Evolutionary conservation across 2,329 filamentous ascomycete genomes (phyloP).

Genomic region (Xylaria sp.): DNA sequence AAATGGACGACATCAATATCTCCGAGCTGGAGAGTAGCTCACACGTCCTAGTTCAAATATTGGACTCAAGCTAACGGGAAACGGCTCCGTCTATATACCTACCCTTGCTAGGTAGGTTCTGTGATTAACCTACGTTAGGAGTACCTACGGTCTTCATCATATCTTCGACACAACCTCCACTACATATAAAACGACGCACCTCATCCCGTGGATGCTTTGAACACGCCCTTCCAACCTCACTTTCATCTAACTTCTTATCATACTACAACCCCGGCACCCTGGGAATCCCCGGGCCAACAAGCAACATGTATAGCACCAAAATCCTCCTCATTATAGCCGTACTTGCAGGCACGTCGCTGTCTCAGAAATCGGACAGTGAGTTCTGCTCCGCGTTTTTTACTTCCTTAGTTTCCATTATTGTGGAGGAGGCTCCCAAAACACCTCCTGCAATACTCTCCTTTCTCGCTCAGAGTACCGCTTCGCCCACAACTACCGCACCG

Average conservation of each 20-base stretch:
- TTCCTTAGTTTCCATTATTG: conserved; percentile 1
- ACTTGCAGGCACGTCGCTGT: conserved; percentile 1
- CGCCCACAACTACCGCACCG: background rate
- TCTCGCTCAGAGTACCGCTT: background rate
- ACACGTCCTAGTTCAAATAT: background rate
- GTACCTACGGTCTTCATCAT: background rate
- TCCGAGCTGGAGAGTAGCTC: background rate
- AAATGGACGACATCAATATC: conserved; percentile 3
- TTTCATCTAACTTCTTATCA: background rate
- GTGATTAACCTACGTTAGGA: background rate
- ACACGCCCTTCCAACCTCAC: background rate
- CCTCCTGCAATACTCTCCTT: conserved; percentile 2
- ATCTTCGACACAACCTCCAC: background rate
- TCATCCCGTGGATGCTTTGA: background rate
- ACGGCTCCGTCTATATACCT: background rate
- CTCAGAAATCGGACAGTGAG: conserved; percentile 15
- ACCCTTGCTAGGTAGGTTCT: conserved; percentile 1
- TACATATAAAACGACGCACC: background rate
- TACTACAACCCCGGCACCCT: background rate
- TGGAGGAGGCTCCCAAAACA: background rate
- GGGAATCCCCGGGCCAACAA: too few relatives aligned
- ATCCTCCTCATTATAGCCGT: background rate
- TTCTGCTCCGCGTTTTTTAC: conserved; percentile 16
- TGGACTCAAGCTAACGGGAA: background rate
- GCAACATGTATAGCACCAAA: conserved; percentile 15